phyloP scores from a whole-genome alignment of 148 eudicot genomes.

The Cornus controversa region DNA sequence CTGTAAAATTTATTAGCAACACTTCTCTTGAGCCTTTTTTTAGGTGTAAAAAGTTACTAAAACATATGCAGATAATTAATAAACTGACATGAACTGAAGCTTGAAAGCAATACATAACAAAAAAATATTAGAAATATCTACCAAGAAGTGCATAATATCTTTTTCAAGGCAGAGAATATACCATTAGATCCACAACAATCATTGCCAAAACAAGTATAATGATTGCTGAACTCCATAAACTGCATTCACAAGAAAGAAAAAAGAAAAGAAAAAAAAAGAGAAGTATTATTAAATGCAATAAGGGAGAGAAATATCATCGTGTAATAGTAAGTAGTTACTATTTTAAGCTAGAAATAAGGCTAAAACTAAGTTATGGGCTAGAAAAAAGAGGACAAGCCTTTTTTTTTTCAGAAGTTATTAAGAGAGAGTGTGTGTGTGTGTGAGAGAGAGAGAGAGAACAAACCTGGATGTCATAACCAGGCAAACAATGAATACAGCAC shows the following conservation, averaged over 20 bases:
- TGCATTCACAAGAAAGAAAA: slow-evolving; percentile 29
- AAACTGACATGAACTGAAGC: slow-evolving; percentile 7
- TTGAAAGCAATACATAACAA: background rate
- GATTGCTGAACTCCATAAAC: slow-evolving; percentile 67
- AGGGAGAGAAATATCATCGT: background rate
- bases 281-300: background rate
- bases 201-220: slow-evolving; percentile 62
- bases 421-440: too few relatives aligned
- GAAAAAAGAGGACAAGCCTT: background rate
- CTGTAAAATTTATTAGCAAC: slow-evolving; percentile 40
- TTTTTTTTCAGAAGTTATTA: too few relatives aligned
- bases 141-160: background rate
- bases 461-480: slow-evolving; percentile 62
- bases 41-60: background rate
- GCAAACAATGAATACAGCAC: slow-evolving; percentile 68
- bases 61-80: background rate
- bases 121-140: background rate
- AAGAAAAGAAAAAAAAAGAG: slow-evolving; percentile 12
- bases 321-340: background rate
- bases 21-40: background rate
- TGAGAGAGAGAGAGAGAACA: too few relatives aligned
- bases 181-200: slow-evolving; percentile 74
- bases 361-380: background rate
- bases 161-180: slow-evolving; percentile 17
- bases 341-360: background rate